phyloP scores from a whole-genome alignment of 805 yeast species.

The Saturnispora hagleri region DNA sequence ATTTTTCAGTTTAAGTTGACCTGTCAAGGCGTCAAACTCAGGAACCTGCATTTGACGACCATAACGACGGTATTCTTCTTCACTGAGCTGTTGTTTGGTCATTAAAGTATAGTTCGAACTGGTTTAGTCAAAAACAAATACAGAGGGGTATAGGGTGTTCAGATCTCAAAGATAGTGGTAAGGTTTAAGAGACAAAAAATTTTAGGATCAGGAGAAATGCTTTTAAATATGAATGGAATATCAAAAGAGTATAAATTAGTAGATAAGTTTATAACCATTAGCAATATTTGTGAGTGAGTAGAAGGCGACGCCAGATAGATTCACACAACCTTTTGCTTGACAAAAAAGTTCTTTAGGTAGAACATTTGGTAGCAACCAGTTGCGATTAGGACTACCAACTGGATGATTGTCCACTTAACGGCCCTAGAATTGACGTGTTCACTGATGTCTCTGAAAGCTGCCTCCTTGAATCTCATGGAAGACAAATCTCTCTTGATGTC shows the following conservation, averaged over 20 bases:
- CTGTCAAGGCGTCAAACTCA: conserved; percentile 43
- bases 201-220: background rate
- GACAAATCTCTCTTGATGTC: conserved; percentile 61
- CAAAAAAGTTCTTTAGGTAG: conserved; percentile 67
- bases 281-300: background rate
- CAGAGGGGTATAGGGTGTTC: background rate
- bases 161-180: background rate
- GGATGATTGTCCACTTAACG: conserved; percentile 65
- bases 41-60: conserved; percentile 96
- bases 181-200: background rate
- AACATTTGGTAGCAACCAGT: conserved; percentile 70
- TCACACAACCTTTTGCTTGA: conserved; percentile 63
- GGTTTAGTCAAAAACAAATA: background rate
- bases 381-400: conserved; percentile 50
- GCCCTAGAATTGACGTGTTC: conserved; percentile 64
- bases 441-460: conserved; percentile 59
- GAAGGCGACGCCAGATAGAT: background rate
- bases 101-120: too few species aligned
- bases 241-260: background rate
- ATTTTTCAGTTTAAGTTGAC: conserved; percentile 51
- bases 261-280: background rate
- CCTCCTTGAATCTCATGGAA: conserved; percentile 66
- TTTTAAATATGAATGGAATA: background rate
- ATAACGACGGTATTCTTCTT: conserved; percentile 69
- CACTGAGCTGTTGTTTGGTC: background rate